phyloP scores from a whole-genome alignment of 495 filamentous ascomycete species.

The Aspergillus coremiiformis region DNA sequence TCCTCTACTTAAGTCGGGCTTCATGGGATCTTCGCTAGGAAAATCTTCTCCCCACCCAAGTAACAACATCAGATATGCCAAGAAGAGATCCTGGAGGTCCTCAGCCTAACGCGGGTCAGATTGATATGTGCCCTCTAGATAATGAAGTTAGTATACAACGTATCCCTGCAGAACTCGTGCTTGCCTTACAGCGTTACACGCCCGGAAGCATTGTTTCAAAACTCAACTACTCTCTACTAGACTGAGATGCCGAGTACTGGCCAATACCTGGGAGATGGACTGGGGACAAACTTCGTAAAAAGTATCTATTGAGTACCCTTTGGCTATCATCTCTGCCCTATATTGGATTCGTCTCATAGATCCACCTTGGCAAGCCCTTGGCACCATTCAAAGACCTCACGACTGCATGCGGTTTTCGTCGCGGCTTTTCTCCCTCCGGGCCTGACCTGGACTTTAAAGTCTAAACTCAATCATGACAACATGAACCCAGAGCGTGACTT shows the following conservation, averaged over 20 bases:
- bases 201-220: constrained; percentile 1
- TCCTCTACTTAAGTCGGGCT: background rate
- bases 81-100: constrained; percentile 2
- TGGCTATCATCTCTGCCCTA: background rate
- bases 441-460: background rate
- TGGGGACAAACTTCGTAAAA: background rate
- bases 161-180: constrained; percentile 9
- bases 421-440: background rate
- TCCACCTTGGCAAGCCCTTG: constrained; percentile 3
- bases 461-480: constrained; percentile 2
- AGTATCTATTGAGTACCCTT: constrained; percentile 2
- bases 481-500: background rate
- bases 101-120: background rate
- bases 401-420: constrained; percentile 8
- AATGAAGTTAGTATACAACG: background rate
- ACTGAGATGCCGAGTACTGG: background rate
- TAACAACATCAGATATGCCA: constrained; percentile 5
- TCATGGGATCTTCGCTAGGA: background rate
- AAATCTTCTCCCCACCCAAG: constrained; percentile 4
- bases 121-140: background rate
- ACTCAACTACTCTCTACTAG: background rate
- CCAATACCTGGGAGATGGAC: background rate
- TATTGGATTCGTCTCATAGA: constrained; percentile 13
- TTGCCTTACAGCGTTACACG: constrained; percentile 6
- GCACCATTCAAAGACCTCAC: background rate